A percentile compares a stretch with the other conserved stretches of the same genome.
These are phyloP conservation scores for Gnaphalium uliginosum DNA, from an alignment of 129 eudicot species.

Conservation along the genomic window DNA sequence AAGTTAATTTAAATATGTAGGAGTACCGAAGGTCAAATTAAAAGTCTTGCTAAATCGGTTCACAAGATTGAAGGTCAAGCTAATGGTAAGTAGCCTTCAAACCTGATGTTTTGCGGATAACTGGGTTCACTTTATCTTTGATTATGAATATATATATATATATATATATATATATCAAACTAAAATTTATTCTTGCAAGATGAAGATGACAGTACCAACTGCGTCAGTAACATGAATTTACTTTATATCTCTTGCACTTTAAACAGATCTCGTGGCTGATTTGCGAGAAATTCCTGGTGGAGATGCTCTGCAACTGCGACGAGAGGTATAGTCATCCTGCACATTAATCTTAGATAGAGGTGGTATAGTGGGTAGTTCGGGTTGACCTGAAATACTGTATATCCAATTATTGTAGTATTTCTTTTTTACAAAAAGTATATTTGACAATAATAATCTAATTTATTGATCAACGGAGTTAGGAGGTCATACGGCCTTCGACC, in stretches of 20 bases:
- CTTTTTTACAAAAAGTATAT: background rate
- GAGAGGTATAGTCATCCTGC: conserved; percentile 52
- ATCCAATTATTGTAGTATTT: background rate
- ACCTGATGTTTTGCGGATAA: background rate
- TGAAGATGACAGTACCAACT: background rate
- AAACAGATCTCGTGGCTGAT: conserved; percentile 69
- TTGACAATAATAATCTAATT: background rate
- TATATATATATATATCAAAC: background rate
- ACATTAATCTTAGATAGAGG: background rate
- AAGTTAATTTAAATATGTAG: conserved; percentile 35
- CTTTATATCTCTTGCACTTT: conserved; percentile 8
- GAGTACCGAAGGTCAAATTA: conserved; percentile 68
- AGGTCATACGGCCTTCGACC: background rate
- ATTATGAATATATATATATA: background rate
- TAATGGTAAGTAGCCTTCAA: conserved; percentile 51
- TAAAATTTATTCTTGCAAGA: background rate
- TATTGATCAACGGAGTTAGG: background rate
- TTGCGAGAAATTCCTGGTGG: conserved; percentile 85
- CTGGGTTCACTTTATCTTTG: background rate
- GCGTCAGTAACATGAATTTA: background rate
- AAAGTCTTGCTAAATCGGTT: conserved; percentile 67
- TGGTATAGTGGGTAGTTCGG: background rate
- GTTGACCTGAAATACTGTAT: background rate
- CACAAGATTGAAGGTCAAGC: conserved; percentile 72
- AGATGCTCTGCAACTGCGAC: conserved; percentile 70